Evolutionary conservation across 768 basidiomycete genomes (phyloP).

Genomic region (Arthromyces matolae): DNA sequence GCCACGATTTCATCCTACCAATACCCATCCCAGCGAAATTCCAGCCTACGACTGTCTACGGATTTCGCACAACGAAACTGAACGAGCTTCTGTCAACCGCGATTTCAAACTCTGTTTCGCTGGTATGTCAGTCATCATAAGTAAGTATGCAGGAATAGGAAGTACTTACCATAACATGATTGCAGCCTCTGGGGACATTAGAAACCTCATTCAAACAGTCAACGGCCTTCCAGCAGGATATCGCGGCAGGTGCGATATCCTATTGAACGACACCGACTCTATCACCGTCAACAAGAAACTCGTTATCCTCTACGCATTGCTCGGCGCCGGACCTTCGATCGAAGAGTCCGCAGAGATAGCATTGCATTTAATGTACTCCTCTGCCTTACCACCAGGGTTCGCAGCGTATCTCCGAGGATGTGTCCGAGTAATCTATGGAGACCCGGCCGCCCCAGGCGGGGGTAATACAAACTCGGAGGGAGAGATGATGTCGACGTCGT

Average conservation of each 20-base stretch:
- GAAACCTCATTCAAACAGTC: constrained; percentile 32
- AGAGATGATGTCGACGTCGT: constrained; percentile 33
- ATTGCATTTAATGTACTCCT: constrained; percentile 40
- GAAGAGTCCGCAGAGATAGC: constrained; percentile 41
- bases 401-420: constrained; percentile 34
- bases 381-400: constrained; percentile 29
- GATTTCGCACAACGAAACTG: constrained; percentile 31
- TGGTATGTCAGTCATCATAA: neutral
- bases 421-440: constrained; percentile 32
- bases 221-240: constrained; percentile 36
- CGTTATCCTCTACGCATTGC: constrained; percentile 34
- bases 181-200: constrained; percentile 32
- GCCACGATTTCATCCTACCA: constrained; percentile 19
- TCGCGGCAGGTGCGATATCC: constrained; percentile 33
- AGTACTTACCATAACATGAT: constrained; percentile 5
- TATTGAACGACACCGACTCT: constrained; percentile 37
- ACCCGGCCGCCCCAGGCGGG: no score
- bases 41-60: constrained; percentile 33
- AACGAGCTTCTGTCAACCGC: constrained; percentile 21
- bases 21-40: constrained; percentile 20
- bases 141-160: neutral
- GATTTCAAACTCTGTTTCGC: constrained; percentile 33
- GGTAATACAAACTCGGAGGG: no score
- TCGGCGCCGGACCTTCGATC: constrained; percentile 35
- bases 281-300: constrained; percentile 38